phyloP scores from a whole-genome alignment of 192 early-diverging fungal species.

The Umbelopsis ramanniana region DNA sequence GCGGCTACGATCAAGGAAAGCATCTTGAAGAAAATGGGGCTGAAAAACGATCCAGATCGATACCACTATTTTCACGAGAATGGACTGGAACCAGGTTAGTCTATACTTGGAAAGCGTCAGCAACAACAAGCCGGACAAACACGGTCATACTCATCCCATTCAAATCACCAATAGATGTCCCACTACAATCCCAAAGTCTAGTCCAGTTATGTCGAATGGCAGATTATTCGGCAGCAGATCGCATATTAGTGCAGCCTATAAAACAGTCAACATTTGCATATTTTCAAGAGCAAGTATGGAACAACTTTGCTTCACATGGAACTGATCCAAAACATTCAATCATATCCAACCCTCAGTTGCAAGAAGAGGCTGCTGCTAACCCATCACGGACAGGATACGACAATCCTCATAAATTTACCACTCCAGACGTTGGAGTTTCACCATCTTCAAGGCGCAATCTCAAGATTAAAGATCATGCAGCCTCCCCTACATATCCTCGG shows the following conservation, averaged over 20 bases:
- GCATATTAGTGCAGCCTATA: conserved; percentile 34
- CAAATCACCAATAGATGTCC: conserved; percentile 21
- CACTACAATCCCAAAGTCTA: conserved; percentile 28
- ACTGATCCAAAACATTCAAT: not conserved
- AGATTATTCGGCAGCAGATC: conserved; percentile 32
- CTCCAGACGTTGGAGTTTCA: conserved; percentile 38
- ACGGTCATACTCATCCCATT: not conserved
- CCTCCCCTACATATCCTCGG: not conserved
- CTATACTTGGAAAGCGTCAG: not conserved
- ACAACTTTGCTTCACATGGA: not conserved
- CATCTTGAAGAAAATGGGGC: conserved; percentile 33
- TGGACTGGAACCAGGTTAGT: conserved; percentile 39
- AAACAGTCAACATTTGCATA: conserved; percentile 8
- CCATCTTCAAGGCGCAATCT: conserved; percentile 25
- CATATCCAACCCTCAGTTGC: conserved; percentile 3
- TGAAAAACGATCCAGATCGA: conserved; percentile 29
- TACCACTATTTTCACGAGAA: conserved; percentile 42
- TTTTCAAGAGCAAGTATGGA: conserved; percentile 16
- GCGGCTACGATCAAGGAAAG: conserved; percentile 23
- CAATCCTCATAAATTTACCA: conserved; percentile 20
- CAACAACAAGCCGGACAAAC: not conserved
- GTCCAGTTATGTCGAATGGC: conserved; percentile 37
- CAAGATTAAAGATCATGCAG: conserved; percentile 1
- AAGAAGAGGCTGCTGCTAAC: not conserved
- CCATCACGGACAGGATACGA: not conserved